Base-by-base conservation (phyloP, 2,329 filamentous ascomycete genomes). In the Claviceps maximensis region DNA sequence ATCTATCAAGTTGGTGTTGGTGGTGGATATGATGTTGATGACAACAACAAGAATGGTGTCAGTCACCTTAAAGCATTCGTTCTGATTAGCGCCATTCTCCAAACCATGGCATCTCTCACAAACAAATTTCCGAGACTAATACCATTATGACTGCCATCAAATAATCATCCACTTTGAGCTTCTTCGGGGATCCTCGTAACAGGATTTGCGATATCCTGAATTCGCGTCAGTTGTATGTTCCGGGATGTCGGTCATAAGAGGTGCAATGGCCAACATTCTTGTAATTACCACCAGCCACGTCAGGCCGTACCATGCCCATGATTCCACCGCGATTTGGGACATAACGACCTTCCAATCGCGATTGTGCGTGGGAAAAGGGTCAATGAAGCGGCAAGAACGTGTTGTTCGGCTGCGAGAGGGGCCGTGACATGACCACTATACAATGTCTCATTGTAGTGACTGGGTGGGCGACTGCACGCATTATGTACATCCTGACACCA, bases 1-100 rank as follows among this genome's bases (percentile, higher is more conserved):
- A 19, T 75, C 69, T 65, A 83, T 79, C 19, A 83, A 69, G 59
- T 84, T 84, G 44, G 76, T 82, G 15, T 73, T 76, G n/a, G 76
- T 78, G 36, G 71, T 67, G 2, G 71, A 69, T 21, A 79, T 69
- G 48, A 82, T 73, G 56, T 81, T 81, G 59, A 83, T 72, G 8
- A 69, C 64, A 25, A 76, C 67, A 53, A 80, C 74, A 13, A 84
- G 64, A 17, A 77, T 62, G 0, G 79, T 82, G 58, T 81, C 78
- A 60, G 69, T 70, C 1, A 61, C 45, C 72, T 74, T 17, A n/a
- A 25, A 15, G 31, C 19, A 27, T 4, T 31, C 47, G 19, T 15
- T n/a, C 1, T 38, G 0, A 23, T 38, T 23, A 15, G n/a, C 21
- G 47, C 15, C n/a, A 17, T 19, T 25, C n/a, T 49, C 7, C 2